Conservation (phyloP, 305 asterid species). For the Fraxinus greggii region DNA sequence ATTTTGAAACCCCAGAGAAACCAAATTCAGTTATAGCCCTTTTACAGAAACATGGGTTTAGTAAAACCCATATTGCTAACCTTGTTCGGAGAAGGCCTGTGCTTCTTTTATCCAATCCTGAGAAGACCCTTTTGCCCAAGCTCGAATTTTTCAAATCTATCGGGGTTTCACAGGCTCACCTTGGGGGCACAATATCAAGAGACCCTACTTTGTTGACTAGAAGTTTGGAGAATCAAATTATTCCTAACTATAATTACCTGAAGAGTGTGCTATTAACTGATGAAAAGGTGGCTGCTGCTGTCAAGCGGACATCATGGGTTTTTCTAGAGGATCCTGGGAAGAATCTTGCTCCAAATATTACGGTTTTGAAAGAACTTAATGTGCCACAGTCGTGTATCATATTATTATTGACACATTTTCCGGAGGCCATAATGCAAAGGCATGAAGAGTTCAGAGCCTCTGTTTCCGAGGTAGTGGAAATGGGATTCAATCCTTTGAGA, state of each 20-base stretch:
- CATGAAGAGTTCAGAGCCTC: conserved; percentile 14
- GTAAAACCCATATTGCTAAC: conserved; percentile 21
- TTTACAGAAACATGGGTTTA: conserved; percentile 35
- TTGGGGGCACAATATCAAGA: not conserved
- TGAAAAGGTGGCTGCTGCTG: not conserved
- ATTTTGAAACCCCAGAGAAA: conserved; percentile 22
- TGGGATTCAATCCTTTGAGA: conserved; percentile 34
- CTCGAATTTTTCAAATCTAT: conserved; percentile 24
- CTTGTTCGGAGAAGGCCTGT: conserved; percentile 18
- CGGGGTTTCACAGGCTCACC: conserved; percentile 9
- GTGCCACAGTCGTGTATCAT: conserved; percentile 19
- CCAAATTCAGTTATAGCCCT: conserved; percentile 31
- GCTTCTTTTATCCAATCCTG: conserved; percentile 25
- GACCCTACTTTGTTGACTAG: conserved; percentile 11
- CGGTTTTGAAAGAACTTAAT: conserved; percentile 26
- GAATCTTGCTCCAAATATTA: conserved; percentile 27
- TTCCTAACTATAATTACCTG: conserved; percentile 24
- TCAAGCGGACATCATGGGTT: conserved; percentile 17
- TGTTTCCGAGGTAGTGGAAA: conserved; percentile 22
- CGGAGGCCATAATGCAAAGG: not conserved
- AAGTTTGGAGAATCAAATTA: conserved; percentile 18
- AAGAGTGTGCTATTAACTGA: conserved; percentile 13
- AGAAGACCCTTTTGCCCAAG: conserved; percentile 34
- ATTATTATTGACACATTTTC: not conserved
- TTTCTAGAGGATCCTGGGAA: not conserved